Evolutionary conservation across 768 basidiomycete genomes (phyloP).

Genomic region (Rossbeevera mucosa): DNA sequence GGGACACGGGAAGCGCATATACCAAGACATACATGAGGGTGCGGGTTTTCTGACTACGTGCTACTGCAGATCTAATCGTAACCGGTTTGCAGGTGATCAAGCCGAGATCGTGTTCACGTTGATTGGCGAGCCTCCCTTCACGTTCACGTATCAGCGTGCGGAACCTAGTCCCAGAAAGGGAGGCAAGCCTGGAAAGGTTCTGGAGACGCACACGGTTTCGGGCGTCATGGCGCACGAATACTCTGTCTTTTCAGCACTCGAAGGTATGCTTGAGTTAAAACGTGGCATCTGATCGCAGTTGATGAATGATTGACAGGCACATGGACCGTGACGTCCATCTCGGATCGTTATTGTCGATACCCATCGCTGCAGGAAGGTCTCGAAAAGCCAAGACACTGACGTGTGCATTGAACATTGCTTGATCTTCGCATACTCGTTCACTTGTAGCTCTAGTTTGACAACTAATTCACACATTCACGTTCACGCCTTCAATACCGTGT

Average conservation of each 20-base stretch:
- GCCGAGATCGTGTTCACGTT: constrained; percentile 91
- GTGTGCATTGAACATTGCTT: constrained; percentile 6
- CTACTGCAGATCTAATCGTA: not conserved
- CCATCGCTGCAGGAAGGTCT: constrained; percentile 59
- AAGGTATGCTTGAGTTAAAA: constrained; percentile 54
- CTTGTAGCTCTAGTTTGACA: constrained; percentile 22
- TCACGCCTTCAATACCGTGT: not conserved
- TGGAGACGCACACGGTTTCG: constrained; percentile 89
- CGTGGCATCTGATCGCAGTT: not conserved
- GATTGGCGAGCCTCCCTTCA: constrained; percentile 89
- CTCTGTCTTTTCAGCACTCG: constrained; percentile 86
- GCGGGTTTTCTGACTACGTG: not conserved
- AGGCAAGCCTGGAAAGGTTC: constrained; percentile 66
- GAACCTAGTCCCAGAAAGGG: constrained; percentile 68
- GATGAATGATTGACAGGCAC: constrained; percentile 50
- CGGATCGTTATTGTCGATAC: constrained; percentile 87
- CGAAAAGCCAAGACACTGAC: constrained; percentile 33
- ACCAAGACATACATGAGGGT: constrained; percentile 92
- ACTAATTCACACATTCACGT: constrained; percentile 3
- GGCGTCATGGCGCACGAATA: constrained; percentile 72
- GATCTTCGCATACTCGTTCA: constrained; percentile 21
- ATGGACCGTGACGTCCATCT: constrained; percentile 89
- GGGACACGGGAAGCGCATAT: constrained; percentile 73
- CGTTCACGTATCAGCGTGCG: constrained; percentile 89
- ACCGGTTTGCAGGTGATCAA: constrained; percentile 62